These are phyloP conservation scores for Penicillium manginii DNA, from an alignment of 495 filamentous ascomycete genomes.

Conservation along the genomic window DNA sequence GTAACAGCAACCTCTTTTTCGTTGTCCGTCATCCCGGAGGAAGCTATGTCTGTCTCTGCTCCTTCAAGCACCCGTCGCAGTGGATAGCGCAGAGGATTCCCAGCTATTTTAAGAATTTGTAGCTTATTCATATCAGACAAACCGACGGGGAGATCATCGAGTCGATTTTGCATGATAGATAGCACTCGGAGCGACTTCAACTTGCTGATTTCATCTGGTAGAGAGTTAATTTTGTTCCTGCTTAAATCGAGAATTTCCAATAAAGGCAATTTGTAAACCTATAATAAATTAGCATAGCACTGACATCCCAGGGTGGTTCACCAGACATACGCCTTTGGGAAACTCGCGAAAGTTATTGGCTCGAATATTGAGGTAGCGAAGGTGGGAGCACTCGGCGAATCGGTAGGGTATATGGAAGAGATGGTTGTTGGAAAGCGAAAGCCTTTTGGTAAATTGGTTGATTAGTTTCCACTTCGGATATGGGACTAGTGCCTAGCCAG, in stretches of 20 bases:
- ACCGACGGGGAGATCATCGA: slow-evolving; percentile 79
- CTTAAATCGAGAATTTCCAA: slow-evolving; percentile 93
- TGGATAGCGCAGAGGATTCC: slow-evolving; percentile 71
- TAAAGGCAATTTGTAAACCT: slow-evolving; percentile 80
- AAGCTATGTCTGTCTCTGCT: slow-evolving; percentile 46
- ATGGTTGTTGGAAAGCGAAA: slow-evolving; percentile 89
- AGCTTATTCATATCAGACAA: slow-evolving; percentile 88
- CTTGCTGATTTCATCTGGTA: slow-evolving; percentile 80
- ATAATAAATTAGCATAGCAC: slow-evolving; percentile 16
- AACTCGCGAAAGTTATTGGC: slow-evolving; percentile 88
- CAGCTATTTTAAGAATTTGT: slow-evolving; percentile 82
- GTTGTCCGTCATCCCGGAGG: slow-evolving; percentile 52
- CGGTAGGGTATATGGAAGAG: slow-evolving; percentile 75
- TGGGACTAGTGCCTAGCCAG: not conserved
- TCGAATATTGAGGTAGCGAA: slow-evolving; percentile 94
- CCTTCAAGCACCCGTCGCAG: slow-evolving; percentile 48
- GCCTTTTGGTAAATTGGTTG: slow-evolving; percentile 49
- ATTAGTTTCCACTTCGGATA: slow-evolving; percentile 1
- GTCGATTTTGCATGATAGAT: slow-evolving; percentile 80
- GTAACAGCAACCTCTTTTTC: slow-evolving; percentile 72
- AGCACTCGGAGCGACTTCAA: slow-evolving; percentile 77
- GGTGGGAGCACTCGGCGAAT: slow-evolving; percentile 82
- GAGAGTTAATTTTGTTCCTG: slow-evolving; percentile 74
- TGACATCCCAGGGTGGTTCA: not conserved
- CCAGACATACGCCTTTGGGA: slow-evolving; percentile 71